phyloP scores from a whole-genome alignment of 2,329 filamentous ascomycete species.

The Xenosphaeropsis pyriputrescens region DNA sequence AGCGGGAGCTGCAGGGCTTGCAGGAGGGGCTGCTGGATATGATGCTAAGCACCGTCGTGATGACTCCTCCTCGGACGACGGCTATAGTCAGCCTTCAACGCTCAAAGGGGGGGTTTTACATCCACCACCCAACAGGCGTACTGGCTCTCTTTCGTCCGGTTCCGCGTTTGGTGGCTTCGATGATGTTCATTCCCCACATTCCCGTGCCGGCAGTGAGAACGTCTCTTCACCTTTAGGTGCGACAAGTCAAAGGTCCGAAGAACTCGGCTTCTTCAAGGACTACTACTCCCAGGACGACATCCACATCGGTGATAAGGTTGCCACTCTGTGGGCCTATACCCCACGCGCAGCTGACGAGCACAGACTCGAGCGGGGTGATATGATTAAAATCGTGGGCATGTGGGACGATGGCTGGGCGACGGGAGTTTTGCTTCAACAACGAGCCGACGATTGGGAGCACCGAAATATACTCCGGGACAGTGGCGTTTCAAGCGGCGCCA shows the following conservation, averaged over 20 bases:
- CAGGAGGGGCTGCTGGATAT: conserved; percentile 32
- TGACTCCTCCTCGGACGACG: conserved; percentile 58
- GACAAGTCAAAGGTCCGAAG: conserved; percentile 84
- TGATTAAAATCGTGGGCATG: conserved; percentile 95
- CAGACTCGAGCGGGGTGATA: conserved; percentile 82
- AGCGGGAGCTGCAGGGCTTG: conserved; percentile 12
- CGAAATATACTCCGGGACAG: conserved; percentile 76
- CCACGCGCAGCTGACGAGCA: conserved; percentile 91
- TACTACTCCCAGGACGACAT: conserved; percentile 98
- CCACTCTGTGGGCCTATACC: conserved; percentile 92
- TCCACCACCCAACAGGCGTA: conserved; percentile 50
- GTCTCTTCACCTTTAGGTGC: conserved; percentile 77
- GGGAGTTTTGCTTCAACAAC: conserved; percentile 67
- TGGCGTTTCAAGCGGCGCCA: conserved; percentile 73
- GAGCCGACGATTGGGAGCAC: conserved; percentile 80
- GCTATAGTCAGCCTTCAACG: conserved; percentile 59
- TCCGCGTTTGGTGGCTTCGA: conserved; percentile 56
- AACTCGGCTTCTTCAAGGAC: conserved; percentile 92
- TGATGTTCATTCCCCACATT: conserved; percentile 58
- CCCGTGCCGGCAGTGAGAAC: conserved; percentile 43
- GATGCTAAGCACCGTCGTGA: conserved; percentile 28
- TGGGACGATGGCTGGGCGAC: conserved; percentile 99
- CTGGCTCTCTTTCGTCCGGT: conserved; percentile 79
- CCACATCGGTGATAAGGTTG: conserved; percentile 76
- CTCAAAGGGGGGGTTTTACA: conserved; percentile 38